These are phyloP conservation scores for Rhodotorula sp. DNA, from an alignment of 1,284 basidiomycete genomes.

Conservation along the genomic window DNA sequence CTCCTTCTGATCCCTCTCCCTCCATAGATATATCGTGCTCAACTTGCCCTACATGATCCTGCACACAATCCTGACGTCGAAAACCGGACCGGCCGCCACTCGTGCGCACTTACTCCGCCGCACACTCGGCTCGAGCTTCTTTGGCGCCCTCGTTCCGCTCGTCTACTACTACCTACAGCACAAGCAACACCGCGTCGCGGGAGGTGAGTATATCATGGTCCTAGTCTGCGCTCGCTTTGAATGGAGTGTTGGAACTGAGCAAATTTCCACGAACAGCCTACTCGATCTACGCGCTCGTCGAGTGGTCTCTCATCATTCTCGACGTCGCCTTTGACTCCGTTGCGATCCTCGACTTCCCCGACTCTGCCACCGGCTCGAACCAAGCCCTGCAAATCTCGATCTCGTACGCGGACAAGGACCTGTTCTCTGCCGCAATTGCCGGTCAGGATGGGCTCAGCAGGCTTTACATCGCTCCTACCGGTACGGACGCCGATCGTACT, in stretches of 20 bases:
- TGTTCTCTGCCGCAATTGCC: background rate
- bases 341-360: slow-evolving; percentile 60
- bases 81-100: slow-evolving; percentile 47
- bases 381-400: background rate
- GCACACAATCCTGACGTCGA: slow-evolving; percentile 58
- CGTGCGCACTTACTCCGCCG: slow-evolving; percentile 55
- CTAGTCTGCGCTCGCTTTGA: background rate
- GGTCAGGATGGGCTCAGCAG: background rate
- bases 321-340: slow-evolving; percentile 76
- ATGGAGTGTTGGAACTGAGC: too few species aligned
- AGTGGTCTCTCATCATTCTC: slow-evolving; percentile 77
- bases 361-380: background rate
- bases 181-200: slow-evolving; percentile 71
- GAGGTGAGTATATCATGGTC: slow-evolving; percentile 56
- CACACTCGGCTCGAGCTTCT: slow-evolving; percentile 57
- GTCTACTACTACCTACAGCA: slow-evolving; percentile 82
- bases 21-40: slow-evolving; percentile 45
- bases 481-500: background rate
- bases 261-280: slow-evolving; percentile 60
- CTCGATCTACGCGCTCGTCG: slow-evolving; percentile 77
- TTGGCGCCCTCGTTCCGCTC: slow-evolving; percentile 66
- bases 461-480: background rate
- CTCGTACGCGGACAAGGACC: background rate
- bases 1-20: background rate
- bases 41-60: slow-evolving; percentile 72